Percentiles rank a stretch among this genome's conserved stretches.
These are phyloP conservation scores for Neospermospora avenae DNA, from an alignment of 2,329 filamentous ascomycete species.

Conservation along the genomic window DNA sequence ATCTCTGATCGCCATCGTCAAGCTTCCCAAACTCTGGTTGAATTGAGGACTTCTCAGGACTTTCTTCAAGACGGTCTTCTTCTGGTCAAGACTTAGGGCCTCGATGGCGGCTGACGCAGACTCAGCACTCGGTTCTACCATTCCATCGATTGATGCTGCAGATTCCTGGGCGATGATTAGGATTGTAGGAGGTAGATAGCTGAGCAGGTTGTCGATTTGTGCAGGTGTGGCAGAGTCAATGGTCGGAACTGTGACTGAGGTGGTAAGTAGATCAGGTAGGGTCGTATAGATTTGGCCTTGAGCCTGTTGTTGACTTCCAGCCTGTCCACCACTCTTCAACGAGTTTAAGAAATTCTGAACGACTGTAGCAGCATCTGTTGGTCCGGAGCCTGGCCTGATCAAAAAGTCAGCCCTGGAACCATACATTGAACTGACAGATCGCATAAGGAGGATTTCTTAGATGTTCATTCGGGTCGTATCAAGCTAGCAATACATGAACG, in stretches of 20 bases:
- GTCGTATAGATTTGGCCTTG: slow-evolving; percentile 72
- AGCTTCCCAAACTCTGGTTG: slow-evolving; percentile 75
- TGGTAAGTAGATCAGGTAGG: slow-evolving; percentile 79
- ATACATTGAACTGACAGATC: slow-evolving; percentile 7
- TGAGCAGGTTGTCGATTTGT: slow-evolving; percentile 72
- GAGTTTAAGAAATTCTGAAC: slow-evolving; percentile 90
- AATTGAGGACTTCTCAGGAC: slow-evolving; percentile 90
- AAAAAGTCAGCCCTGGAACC: slow-evolving; percentile 42
- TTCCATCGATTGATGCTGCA: slow-evolving; percentile 51
- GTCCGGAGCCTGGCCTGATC: slow-evolving; percentile 56
- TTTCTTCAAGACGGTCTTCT: slow-evolving; percentile 74
- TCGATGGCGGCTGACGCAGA: slow-evolving; percentile 70
- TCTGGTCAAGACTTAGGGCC: slow-evolving; percentile 70
- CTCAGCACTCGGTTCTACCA: slow-evolving; percentile 64
- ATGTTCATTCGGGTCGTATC: slow-evolving; percentile 31
- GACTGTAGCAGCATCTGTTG: slow-evolving; percentile 66
- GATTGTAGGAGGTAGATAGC: slow-evolving; percentile 73
- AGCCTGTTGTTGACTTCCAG: slow-evolving; percentile 39
- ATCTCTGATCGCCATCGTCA: slow-evolving; percentile 85
- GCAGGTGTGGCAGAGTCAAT: slow-evolving; percentile 56
- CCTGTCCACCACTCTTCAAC: slow-evolving; percentile 53
- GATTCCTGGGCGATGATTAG: slow-evolving; percentile 72
- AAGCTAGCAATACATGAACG: slow-evolving; percentile 35
- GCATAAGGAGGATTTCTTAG: slow-evolving; percentile 19
- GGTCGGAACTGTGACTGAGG: slow-evolving; percentile 73